A percentile compares a stretch with the other conserved stretches of the same genome.
Conservation (phyloP, 2,329 filamentous ascomycete genomes). For the Aspergillus vadensis region DNA sequence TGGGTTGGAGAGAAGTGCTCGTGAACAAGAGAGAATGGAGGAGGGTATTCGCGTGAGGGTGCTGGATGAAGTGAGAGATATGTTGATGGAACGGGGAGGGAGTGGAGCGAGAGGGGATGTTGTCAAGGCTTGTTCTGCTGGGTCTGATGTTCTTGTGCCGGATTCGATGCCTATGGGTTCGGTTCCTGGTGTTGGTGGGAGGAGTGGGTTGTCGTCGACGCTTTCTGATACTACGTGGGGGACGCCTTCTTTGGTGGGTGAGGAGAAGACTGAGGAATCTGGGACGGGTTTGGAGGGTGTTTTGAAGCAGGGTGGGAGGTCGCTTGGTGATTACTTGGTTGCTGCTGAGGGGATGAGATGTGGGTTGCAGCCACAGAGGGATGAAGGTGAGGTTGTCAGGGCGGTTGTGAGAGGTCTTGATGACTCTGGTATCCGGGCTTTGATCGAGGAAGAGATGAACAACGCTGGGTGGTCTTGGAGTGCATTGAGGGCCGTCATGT, state of each 20-base stretch:
- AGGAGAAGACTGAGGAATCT: neutral
- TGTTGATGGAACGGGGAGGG: neutral
- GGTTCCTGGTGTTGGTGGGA: neutral
- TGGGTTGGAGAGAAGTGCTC: neutral
- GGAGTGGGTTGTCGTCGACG: neutral
- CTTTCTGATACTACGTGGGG: constrained; percentile 20
- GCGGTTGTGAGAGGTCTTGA: constrained; percentile 37
- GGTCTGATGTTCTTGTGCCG: constrained; percentile 17
- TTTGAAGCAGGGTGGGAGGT: constrained; percentile 26
- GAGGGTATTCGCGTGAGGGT: neutral
- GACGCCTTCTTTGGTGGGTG: neutral
- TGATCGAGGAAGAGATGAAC: constrained; percentile 27
- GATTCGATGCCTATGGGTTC: constrained; percentile 17
- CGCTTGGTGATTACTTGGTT: constrained; percentile 31
- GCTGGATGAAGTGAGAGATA: neutral
- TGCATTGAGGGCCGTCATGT: constrained; percentile 12
- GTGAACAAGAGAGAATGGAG: neutral
- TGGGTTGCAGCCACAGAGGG: constrained; percentile 17
- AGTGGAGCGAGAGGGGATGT: neutral
- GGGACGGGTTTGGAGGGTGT: neutral
- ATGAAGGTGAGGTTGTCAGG: constrained; percentile 28
- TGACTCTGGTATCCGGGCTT: constrained; percentile 17
- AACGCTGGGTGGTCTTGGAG: constrained; percentile 33
- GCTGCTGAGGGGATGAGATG: constrained; percentile 23
- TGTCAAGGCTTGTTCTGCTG: constrained; percentile 2